These are phyloP conservation scores for Hansenula anomala DNA, from an alignment of 1,139 yeast genomes.

Conservation along the genomic window DNA sequence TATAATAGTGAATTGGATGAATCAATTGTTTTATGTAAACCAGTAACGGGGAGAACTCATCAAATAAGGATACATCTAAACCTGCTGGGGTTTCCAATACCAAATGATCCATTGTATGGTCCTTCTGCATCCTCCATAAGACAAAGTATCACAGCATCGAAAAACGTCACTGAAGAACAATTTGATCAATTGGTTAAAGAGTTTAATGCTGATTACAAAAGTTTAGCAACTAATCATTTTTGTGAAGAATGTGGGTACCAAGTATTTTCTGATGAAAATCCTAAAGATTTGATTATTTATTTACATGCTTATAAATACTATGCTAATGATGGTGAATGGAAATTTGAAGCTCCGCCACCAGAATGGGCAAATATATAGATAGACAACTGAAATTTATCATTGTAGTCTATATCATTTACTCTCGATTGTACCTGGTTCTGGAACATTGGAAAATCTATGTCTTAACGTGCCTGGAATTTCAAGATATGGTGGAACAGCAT, in stretches of 20 bases:
- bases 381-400: neutral
- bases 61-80: conserved; percentile 74
- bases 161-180: conserved; percentile 63
- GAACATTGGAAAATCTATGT: too few species aligned
- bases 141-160: conserved; percentile 26
- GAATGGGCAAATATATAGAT: conserved; percentile 54
- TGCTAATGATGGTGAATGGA: conserved; percentile 40
- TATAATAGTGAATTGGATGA: conserved; percentile 33
- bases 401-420: neutral
- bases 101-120: conserved; percentile 60
- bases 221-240: conserved; percentile 27
- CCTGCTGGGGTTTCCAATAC: conserved; percentile 61
- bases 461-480: too few species aligned
- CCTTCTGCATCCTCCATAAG: conserved; percentile 12
- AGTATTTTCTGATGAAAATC: conserved; percentile 35
- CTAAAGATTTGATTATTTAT: conserved; percentile 40
- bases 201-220: conserved; percentile 3
- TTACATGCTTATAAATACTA: conserved; percentile 54
- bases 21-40: conserved; percentile 59
- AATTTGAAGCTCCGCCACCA: conserved; percentile 69
- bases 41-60: conserved; percentile 72
- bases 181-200: conserved; percentile 37
- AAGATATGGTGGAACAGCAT: too few species aligned
- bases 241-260: conserved; percentile 46
- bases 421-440: too few species aligned